Base-by-base conservation (phyloP, 345 rosid genomes). In the Populus deltoides region DNA sequence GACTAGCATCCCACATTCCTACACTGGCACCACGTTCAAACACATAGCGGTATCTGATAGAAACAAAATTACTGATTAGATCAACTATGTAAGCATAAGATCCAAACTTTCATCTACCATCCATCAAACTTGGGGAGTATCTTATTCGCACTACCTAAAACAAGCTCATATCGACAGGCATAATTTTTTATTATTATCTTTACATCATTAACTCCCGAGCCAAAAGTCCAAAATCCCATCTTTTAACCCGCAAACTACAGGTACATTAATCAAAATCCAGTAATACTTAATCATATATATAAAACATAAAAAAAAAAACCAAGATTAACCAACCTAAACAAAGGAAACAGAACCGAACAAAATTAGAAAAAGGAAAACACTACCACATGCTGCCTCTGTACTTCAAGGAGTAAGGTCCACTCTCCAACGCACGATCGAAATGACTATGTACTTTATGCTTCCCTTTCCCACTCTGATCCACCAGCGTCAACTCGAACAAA, bases 381-480 rank as follows among this genome's bases (percentile, higher is more conserved):
- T 87, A 97, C 99, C 99, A 97, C 98, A 97, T 97, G 94, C 95
- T 91, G 13, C 98, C 97, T 79, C 89, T 88, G 75, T 88, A 89
- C 88, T 91, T 91, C 77, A 97, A 86, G 1, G 94, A 83, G 72
- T 92, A 90, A 25, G 99, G 99, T 3, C 99, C 98, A 67, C 97
- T 87, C 76, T 91, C 98, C 20, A 97, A 86, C n/a, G 98, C 87
- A 2, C 98, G 90, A 85, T 91, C 95, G 71, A 97, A 97, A 78
- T 94, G 99, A 83, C 97, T 94, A 29, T 94, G 97, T 38, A 94
- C 91, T 85, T 94, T 92, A 45, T 97, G 98, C 78, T 88, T 89
- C 75, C 89, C 98, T 78, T 90, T 92, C 18, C 96, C 99, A 25
- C 97, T 94, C 89, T 94, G 99, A 83, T 97, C 99, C 77, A 92